Base-by-base conservation (phyloP, 2,329 filamentous ascomycete species). In the Ciborinia camelliae region DNA sequence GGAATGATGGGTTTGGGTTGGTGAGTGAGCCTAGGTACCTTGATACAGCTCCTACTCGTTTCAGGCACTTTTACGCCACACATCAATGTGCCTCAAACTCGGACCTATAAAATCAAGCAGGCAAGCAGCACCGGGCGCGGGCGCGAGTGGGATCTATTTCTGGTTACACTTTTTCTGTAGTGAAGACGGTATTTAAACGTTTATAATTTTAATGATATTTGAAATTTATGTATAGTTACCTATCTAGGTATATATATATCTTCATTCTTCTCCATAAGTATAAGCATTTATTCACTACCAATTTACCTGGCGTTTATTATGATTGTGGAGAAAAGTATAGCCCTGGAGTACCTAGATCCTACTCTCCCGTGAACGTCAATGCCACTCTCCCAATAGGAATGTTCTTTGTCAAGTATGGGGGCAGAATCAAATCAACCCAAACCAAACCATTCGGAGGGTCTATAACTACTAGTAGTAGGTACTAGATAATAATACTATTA, bases 21-120 rank as follows among this genome's bases (percentile, higher is more conserved):
- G n/a, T 28, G 12, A 30, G 20, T 32, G 39, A 45, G 53, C 18
- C 51, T 57, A 37, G 26, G 20, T 55, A 41, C 23, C 41, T 58
- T 32, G 30, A 6, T 47, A 35, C 28, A 51, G 62, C 43, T 37
- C 43, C 18, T n/a, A n/a, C n/a, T 52, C 14, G 63, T 66, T 63
- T 68, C 64, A 55, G 30, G 52, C 39, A 47, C 58, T 43, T 57
- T 57, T 45, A 39, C 54, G 54, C 54, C 54, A 57, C 54, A 57
- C 39, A 43, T 15, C 28, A 15, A 15, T 60, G 55, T 64, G 63
- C 63, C 53, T 61, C 59, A 51, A 32, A 61, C 41, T 52, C 54
- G 47, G 39, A 32, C 45, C 50, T 52, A 50, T 43, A 28, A 61
- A 43, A 60, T 43, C 10, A 65, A 60, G 18, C 41, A 64, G 20